A percentile compares a stretch with the other conserved stretches of the same genome.
These are phyloP conservation scores for Cantharellus anzutake DNA, from an alignment of 768 basidiomycete species.

Conservation along the genomic window DNA sequence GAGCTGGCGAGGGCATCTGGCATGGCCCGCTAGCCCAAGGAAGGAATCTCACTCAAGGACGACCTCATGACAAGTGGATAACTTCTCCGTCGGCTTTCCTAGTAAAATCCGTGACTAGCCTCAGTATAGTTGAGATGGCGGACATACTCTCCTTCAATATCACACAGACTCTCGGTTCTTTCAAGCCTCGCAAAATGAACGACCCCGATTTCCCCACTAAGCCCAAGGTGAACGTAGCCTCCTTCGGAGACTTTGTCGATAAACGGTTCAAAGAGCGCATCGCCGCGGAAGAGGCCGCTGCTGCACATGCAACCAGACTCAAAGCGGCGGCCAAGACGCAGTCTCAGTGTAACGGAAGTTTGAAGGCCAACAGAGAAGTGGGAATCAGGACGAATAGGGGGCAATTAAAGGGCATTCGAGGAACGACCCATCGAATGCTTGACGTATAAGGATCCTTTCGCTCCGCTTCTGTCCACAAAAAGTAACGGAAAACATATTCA, in stretches of 20 bases:
- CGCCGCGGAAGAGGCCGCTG: background rate
- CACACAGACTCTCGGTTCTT: conserved; percentile 27
- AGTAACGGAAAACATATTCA: conserved; percentile 16
- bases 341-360: background rate
- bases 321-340: background rate
- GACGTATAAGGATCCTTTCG: conserved; percentile 52
- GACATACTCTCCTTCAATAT: conserved; percentile 58
- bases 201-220: conserved; percentile 52
- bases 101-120: background rate
- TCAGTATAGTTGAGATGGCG: conserved; percentile 42
- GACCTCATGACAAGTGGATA: conserved; percentile 33
- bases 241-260: conserved; percentile 55
- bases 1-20: conserved; percentile 38
- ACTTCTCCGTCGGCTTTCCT: conserved; percentile 4
- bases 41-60: conserved; percentile 42
- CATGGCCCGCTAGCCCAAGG: conserved; percentile 28
- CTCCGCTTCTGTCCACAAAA: conserved; percentile 42
- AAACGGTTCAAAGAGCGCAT: conserved; percentile 13
- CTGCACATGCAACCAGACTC: background rate
- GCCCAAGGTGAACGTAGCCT: conserved; percentile 45
- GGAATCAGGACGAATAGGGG: background rate
- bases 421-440: conserved; percentile 33
- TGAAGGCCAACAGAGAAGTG: background rate
- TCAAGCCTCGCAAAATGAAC: conserved; percentile 31
- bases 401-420: conserved; percentile 9